Evolutionary conservation across 352 stramenopile species (phyloP).

Genomic region (Phytophthora vignae): DNA sequence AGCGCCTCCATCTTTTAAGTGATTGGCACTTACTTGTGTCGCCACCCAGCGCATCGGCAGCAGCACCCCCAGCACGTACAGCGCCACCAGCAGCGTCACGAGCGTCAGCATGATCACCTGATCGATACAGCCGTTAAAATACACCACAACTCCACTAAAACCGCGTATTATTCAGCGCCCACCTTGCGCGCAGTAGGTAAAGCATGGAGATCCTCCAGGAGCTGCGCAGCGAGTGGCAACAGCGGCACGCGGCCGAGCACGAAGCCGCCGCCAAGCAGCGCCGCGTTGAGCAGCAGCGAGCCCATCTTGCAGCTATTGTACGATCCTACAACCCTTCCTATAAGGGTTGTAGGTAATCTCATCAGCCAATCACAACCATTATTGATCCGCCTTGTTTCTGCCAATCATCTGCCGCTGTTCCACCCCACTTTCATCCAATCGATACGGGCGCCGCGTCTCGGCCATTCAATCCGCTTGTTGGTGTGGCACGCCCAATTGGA

Average conservation of each 20-base stretch:
- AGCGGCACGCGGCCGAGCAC: constrained; percentile 66
- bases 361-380: constrained; percentile 7
- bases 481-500: not conserved
- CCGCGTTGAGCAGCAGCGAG: constrained; percentile 72
- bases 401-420: constrained; percentile 1
- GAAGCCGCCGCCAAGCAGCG: constrained; percentile 69
- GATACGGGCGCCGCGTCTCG: constrained; percentile 6
- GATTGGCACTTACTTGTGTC: constrained; percentile 29
- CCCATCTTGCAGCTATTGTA: constrained; percentile 26
- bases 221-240: constrained; percentile 51
- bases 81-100: constrained; percentile 49
- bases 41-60: constrained; percentile 67
- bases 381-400: constrained; percentile 1
- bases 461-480: constrained; percentile 46
- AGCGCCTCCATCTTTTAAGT: not conserved
- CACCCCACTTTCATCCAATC: constrained; percentile 46
- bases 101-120: constrained; percentile 56
- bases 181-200: constrained; percentile 65
- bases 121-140: constrained; percentile 1
- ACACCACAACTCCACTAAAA: constrained; percentile 4
- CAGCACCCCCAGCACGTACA: constrained; percentile 73
- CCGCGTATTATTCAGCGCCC: not conserved
- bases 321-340: not conserved
- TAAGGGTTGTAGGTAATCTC: not conserved
- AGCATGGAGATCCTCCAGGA: constrained; percentile 56